A percentile compares a stretch with the other conserved stretches of the same genome.
phyloP scores from a whole-genome alignment of 2,329 filamentous ascomycete genomes.

The Phialophora chinensis region DNA sequence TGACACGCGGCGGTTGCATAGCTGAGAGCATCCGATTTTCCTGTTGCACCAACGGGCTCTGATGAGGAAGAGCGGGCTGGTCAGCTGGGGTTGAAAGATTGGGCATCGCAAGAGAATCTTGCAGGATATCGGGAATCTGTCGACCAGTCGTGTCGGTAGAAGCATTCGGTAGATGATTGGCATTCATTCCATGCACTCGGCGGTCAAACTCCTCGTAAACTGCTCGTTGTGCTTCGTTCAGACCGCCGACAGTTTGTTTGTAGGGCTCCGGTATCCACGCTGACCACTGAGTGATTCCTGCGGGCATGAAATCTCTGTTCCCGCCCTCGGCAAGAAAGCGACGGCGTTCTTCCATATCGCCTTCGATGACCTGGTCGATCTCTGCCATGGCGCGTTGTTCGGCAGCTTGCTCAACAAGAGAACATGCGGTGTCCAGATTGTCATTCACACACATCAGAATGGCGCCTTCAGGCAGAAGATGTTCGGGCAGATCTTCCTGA shows the following conservation, averaged over 20 bases:
- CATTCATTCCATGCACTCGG: constrained; percentile 71
- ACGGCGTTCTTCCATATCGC: constrained; percentile 76
- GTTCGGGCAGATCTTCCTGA: constrained; percentile 54
- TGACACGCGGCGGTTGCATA: constrained; percentile 55
- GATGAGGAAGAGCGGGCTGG: constrained; percentile 65
- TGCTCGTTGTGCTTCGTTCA: constrained; percentile 90
- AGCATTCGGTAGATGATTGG: constrained; percentile 59
- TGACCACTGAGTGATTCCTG: constrained; percentile 82
- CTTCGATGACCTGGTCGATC: constrained; percentile 90
- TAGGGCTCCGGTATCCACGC: constrained; percentile 93
- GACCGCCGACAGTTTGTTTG: constrained; percentile 78
- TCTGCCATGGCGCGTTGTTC: constrained; percentile 92
- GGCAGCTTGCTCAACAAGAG: constrained; percentile 92
- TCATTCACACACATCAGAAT: constrained; percentile 99
- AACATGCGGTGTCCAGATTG: constrained; percentile 91
- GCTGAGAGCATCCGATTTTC: constrained; percentile 49
- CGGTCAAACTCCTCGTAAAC: constrained; percentile 97
- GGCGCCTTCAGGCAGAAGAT: constrained; percentile 87
- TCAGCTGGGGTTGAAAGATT: constrained; percentile 68
- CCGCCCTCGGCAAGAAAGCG: constrained; percentile 71
- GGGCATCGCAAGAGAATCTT: constrained; percentile 66
- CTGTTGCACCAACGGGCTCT: constrained; percentile 59
- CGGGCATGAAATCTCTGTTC: constrained; percentile 36
- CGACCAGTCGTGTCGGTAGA: constrained; percentile 63
- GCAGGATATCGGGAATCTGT: constrained; percentile 67